phyloP scores from a whole-genome alignment of 2,329 filamentous ascomycete genomes.

The Sclerotiophoma versabilis region DNA sequence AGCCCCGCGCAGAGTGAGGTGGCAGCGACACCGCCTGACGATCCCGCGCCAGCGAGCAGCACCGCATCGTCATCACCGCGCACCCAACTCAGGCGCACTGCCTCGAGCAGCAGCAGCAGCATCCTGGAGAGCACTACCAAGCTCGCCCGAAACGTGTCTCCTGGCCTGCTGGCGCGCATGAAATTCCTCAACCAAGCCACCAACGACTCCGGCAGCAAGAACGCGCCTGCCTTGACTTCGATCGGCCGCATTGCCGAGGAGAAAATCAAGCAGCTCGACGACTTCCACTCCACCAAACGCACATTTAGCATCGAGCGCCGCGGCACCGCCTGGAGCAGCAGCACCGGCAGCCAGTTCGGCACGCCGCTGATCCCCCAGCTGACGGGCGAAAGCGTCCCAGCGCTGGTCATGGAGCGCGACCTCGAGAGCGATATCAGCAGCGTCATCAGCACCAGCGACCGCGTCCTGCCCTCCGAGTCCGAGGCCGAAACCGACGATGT shows the following conservation, averaged over 20 bases:
- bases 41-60: conserved; percentile 29
- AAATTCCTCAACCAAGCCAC: conserved; percentile 52
- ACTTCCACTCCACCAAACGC: conserved; percentile 63
- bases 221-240: conserved; percentile 21
- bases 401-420: conserved; percentile 49
- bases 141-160: conserved; percentile 51
- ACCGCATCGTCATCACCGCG: conserved; percentile 23
- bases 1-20: conserved; percentile 31
- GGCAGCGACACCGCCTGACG: conserved; percentile 14
- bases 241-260: conserved; percentile 75
- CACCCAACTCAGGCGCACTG: conserved; percentile 20
- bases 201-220: conserved; percentile 47
- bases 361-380: conserved; percentile 43
- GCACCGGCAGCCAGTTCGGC: conserved; percentile 51
- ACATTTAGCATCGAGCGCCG: conserved; percentile 66
- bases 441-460: conserved; percentile 61
- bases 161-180: conserved; percentile 55
- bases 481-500: conserved; percentile 58
- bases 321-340: conserved; percentile 75
- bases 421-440: conserved; percentile 57
- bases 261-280: conserved; percentile 73
- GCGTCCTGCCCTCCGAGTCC: conserved; percentile 59
- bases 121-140: conserved; percentile 34
- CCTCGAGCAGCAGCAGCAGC: conserved; percentile 19
- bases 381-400: conserved; percentile 47